phyloP scores from a whole-genome alignment of 768 basidiomycete species.

The Pleurotus sapidus region DNA sequence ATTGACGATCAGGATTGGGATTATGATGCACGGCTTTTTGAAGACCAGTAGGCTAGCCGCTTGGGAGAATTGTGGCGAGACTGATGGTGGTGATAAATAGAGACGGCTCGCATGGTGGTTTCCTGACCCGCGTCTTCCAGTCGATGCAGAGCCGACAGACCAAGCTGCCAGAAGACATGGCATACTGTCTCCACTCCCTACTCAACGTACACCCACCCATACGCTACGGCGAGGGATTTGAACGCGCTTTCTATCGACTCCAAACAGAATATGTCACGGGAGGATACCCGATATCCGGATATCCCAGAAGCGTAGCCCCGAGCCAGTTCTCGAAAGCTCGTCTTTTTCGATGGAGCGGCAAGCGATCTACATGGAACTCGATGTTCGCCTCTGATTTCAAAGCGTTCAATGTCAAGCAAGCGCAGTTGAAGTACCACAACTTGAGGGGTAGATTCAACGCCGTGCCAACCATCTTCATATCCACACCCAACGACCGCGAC shows the following conservation, averaged over 20 bases:
- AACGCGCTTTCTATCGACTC: neutral
- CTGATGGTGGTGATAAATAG: neutral
- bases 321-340: no score
- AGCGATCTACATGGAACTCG: no score
- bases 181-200: constrained; percentile 1
- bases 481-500: no score
- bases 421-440: no score
- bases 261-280: neutral
- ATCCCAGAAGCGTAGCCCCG: no score
- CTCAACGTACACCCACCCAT: neutral
- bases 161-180: constrained; percentile 1
- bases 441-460: no score
- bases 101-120: neutral
- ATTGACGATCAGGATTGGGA: neutral
- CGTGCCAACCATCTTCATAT: no score
- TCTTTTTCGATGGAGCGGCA: no score
- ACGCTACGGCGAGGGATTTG: neutral
- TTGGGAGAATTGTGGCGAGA: neutral
- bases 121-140: neutral
- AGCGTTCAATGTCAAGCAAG: no score
- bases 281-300: no score
- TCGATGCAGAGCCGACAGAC: neutral
- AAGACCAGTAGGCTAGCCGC: neutral
- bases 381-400: no score
- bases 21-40: neutral